Evolutionary conservation across 192 early-diverging fungal species (phyloP).

Genomic region (Coemansia sp.): DNA sequence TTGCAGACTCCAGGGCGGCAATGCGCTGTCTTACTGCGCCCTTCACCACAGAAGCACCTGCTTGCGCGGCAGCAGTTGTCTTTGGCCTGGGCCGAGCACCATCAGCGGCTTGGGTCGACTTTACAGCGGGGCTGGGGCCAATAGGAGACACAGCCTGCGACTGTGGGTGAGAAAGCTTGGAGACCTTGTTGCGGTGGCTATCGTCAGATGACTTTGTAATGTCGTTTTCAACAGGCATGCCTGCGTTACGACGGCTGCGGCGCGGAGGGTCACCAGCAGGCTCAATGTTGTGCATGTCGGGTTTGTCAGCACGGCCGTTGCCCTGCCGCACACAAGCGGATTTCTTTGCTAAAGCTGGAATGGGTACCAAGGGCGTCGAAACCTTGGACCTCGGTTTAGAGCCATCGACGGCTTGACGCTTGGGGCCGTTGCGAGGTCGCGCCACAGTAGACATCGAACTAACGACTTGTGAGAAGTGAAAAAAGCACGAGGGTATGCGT

Average conservation of each 20-base stretch:
- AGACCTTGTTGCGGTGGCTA: conserved; percentile 4
- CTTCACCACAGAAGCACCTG: conserved; percentile 10
- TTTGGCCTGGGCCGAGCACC: conserved; percentile 9
- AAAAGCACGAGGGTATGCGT: not conserved
- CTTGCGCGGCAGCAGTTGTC: not conserved
- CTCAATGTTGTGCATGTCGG: not conserved
- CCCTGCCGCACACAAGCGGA: not conserved
- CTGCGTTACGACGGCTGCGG: conserved; percentile 20
- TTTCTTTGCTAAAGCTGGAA: conserved; percentile 6
- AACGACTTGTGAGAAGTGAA: not conserved
- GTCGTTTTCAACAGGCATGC: conserved; percentile 18
- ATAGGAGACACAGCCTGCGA: conserved; percentile 4
- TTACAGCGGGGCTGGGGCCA: conserved; percentile 5
- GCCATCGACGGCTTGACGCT: conserved; percentile 19
- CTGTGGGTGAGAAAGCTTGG: not conserved
- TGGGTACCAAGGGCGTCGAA: not conserved
- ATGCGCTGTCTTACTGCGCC: conserved; percentile 12
- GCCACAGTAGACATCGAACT: conserved; percentile 45
- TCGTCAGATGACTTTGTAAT: conserved; percentile 16
- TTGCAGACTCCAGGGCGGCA: conserved; percentile 7
- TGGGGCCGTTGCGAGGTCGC: conserved; percentile 44
- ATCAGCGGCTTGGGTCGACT: not conserved
- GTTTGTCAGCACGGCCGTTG: conserved; percentile 4
- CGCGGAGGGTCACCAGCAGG: conserved; percentile 5
- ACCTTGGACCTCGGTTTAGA: conserved; percentile 18